Evolutionary conservation across 2,329 filamentous ascomycete species (phyloP).

Genomic region (Drechmeria coniospora): DNA sequence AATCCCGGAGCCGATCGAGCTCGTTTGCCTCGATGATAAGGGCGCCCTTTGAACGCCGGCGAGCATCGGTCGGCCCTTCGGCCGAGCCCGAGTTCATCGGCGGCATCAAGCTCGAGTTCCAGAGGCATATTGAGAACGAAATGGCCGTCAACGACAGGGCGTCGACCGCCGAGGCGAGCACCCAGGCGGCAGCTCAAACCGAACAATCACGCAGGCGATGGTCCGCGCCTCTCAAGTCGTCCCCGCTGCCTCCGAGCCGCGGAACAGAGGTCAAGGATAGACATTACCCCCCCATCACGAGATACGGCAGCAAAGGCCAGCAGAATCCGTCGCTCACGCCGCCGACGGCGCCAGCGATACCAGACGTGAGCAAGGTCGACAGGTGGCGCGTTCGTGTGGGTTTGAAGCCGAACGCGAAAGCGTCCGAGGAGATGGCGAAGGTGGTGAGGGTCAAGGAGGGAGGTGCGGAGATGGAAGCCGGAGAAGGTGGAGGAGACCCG

Average conservation of each 20-base stretch:
- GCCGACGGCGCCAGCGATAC: slow-evolving; percentile 12
- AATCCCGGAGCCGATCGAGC: slow-evolving; percentile 17
- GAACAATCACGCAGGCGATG: slow-evolving; percentile 10
- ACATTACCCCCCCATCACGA: slow-evolving; percentile 22
- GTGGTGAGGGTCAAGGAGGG: too few relatives aligned
- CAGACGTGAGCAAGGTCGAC: slow-evolving; percentile 17
- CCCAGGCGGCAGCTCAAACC: slow-evolving; percentile 21
- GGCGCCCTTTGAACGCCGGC: slow-evolving; percentile 18
- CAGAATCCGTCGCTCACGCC: slow-evolving; percentile 13
- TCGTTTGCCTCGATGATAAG: slow-evolving; percentile 21
- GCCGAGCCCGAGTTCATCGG: slow-evolving; percentile 23
- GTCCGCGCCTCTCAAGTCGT: slow-evolving; percentile 13
- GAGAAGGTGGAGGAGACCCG: too few relatives aligned
- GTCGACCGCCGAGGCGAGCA: slow-evolving; percentile 10
- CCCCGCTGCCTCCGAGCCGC: slow-evolving; percentile 5
- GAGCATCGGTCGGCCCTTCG: slow-evolving; percentile 16
- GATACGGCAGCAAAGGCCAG: slow-evolving; percentile 12
- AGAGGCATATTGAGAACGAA: slow-evolving; percentile 18
- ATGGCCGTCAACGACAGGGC: slow-evolving; percentile 12
- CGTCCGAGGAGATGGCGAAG: too few relatives aligned
- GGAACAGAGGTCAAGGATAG: slow-evolving; percentile 11
- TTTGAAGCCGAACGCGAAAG: slow-evolving; percentile 6
- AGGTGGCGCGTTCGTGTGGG: slow-evolving; percentile 16
- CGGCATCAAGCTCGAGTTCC: slow-evolving; percentile 23
- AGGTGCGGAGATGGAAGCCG: too few relatives aligned